Conservation (phyloP, 345 rosid genomes). For the Camelina laxa region DNA sequence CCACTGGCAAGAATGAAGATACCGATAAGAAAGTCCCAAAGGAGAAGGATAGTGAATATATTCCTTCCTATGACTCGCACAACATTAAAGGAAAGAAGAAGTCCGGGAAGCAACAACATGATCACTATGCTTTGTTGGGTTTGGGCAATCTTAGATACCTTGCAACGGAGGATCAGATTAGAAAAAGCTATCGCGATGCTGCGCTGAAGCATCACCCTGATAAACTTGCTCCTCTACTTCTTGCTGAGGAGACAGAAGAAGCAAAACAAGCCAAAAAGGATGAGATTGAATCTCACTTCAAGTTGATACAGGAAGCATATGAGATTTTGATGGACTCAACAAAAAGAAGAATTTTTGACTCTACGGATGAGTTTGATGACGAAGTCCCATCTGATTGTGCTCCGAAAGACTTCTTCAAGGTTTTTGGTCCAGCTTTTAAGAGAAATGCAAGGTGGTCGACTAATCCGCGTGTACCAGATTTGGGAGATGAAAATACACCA, state of each 20-base stretch:
- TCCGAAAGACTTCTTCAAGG: conserved; percentile 90
- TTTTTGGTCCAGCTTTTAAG: conserved; percentile 94
- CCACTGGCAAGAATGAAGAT: conserved; percentile 27
- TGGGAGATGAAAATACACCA: conserved; percentile 74
- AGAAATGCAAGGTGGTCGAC: conserved; percentile 98
- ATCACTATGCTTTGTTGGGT: conserved; percentile 93
- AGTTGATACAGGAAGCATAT: conserved; percentile 87
- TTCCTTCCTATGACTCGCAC: conserved; percentile 77
- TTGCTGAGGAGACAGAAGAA: conserved; percentile 83
- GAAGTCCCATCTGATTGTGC: conserved; percentile 86
- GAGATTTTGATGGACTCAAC: conserved; percentile 83
- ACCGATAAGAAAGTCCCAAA: conserved; percentile 54
- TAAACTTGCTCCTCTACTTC: conserved; percentile 85
- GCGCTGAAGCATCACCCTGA: conserved; percentile 95
- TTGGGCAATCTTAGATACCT: conserved; percentile 87
- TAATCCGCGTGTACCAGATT: conserved; percentile 61
- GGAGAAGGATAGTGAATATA: conserved; percentile 58
- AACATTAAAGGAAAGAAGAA: conserved; percentile 69
- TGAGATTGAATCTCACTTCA: conserved; percentile 87
- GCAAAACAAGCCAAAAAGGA: conserved; percentile 88
- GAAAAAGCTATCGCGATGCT: conserved; percentile 83
- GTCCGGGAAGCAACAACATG: conserved; percentile 71
- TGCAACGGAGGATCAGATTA: conserved; percentile 96
- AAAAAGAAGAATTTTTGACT: conserved; percentile 87
- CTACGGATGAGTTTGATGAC: conserved; percentile 97